These are phyloP conservation scores for Pseudogymnoascus sp. DNA, from an alignment of 2,329 filamentous ascomycete genomes.

Conservation along the genomic window DNA sequence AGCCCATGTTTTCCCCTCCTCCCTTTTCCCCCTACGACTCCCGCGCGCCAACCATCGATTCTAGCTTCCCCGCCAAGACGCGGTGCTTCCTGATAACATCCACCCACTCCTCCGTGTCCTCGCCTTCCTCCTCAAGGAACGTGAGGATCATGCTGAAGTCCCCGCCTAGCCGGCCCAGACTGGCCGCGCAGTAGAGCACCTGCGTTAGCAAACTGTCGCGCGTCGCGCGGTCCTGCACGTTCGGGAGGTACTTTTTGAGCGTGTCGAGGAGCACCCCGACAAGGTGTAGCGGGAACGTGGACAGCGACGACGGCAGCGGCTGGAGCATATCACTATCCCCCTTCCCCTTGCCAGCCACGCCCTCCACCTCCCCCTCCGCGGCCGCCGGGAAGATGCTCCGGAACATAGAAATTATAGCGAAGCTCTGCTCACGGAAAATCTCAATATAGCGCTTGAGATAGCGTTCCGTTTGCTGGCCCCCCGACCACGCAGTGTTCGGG, in stretches of 20 bases:
- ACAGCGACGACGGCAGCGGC: conserved; percentile 64
- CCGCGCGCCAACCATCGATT: conserved; percentile 50
- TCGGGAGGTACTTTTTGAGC: conserved; percentile 66
- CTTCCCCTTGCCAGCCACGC: conserved; percentile 15
- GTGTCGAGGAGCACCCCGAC: conserved; percentile 74
- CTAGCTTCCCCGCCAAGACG: conserved; percentile 69
- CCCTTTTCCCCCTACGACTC: neutral
- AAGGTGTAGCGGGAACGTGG: conserved; percentile 77
- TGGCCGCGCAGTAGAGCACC: conserved; percentile 86
- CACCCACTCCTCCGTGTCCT: conserved; percentile 58
- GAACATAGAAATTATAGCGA: conserved; percentile 90
- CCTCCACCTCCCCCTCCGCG: conserved; percentile 13
- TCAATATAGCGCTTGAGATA: conserved; percentile 95
- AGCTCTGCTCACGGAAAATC: conserved; percentile 95
- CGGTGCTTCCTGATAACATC: conserved; percentile 83
- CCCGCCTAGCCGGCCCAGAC: conserved; percentile 77
- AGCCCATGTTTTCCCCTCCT: neutral
- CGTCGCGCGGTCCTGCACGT: conserved; percentile 68
- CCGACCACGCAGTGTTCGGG: conserved; percentile 43
- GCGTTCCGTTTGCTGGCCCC: conserved; percentile 85
- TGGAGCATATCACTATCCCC: conserved; percentile 36
- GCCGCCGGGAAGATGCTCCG: conserved; percentile 73
- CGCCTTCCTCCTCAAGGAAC: conserved; percentile 37
- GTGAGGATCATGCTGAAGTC: conserved; percentile 89
- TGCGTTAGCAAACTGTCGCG: conserved; percentile 86